Evolutionary conservation across 2,329 filamentous ascomycete genomes (phyloP), one percentile per base, ranked within the genome.

Genomic region (Fusarium sp.): DNA sequence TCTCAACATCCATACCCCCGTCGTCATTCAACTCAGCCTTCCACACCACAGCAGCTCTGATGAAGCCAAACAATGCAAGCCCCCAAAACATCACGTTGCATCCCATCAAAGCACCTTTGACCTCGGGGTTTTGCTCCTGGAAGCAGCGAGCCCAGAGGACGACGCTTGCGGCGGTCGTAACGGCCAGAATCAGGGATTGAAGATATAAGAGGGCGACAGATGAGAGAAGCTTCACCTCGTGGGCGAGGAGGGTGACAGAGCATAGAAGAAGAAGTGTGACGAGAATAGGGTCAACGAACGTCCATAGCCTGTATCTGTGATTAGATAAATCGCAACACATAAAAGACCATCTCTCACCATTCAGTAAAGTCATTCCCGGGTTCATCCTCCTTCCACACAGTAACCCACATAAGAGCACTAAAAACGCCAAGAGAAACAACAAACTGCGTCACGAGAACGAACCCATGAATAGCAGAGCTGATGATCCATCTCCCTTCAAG

Each of bases 11-110:
- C 31, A 33, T n/a, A 6, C n/a, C 18, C 4, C 64, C 67, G 5
- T 73, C 67, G 5, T 72, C 71, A 10, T 18, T 22, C 4, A 24
- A 13, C 14, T 77, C 74, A 6, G 72, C 57, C 63, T 68, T 80
- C 80, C 80, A 82, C 2, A 82, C 56, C 7, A 79, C 71, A 39
- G 71, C 79, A 0, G 78, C 78, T 22, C 81, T 73, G 50, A 76
- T 41, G 35, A 83, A 83, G 16, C 76, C 81, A 35, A 81, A 71
- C 22, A 79, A 35, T 1, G 74, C 77, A 50, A 78, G 68, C 1
- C 77, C 80, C 75, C 79, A 79, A 59, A 82, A 73, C 43, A 80
- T 48, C 8, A 76, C 61, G n/a, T 76, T 73, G 24, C 80, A 77
- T 2, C 80, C 78, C 61, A 80, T 74, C 39, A 80, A 35, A 5